Evolutionary conservation across 1,284 basidiomycete genomes (phyloP), one percentile per base, ranked within the genome.

Genomic region (Boletellus sp.): DNA sequence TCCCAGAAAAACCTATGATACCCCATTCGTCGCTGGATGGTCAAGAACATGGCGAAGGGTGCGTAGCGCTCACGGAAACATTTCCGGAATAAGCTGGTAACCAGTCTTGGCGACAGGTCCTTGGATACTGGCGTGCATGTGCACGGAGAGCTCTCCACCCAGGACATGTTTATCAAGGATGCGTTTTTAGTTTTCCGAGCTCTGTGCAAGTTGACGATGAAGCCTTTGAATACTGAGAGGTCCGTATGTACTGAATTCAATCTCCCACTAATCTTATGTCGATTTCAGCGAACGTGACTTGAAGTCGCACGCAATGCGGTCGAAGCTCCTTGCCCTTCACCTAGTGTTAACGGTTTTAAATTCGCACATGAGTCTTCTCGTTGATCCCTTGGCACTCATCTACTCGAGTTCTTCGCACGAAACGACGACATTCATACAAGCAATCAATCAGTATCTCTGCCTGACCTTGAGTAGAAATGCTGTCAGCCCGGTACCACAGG

Each of bases 151-250:
- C 65, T 89, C 53, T 81, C 80, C 21, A 75, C 76, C n/a, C 80
- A 89, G 46, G 93, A 97, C 61, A 73, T 95, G 44, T 94, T 94
- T 68, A 81, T 96, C 65, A 97, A 97, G 68, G 95, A 98, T 64
- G 93, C 95, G 0, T 98, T 97, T 74, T 79, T 98, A 56, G 93
- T 98, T 21, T 96, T 97, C 73, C 81, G 95, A 45, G 93, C 95
- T 0, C 74, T 98, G 30, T 97, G 95, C 76, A 97, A 97, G 69
- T 75, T 97, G 57, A 94, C 93, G n/a, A 97, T 97, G 94, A 97
- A 97, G 68, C 89, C 94, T 16, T 74, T 98, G 40, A 91, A 92
- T 56, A 85, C 81, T 5, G 95, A 98, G 69, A 95, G 91, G 93
- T 93, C 52, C 56, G 80, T 60, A 4, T 42, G 13, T 11, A 18